Evolutionary conservation across 2,329 filamentous ascomycete genomes (phyloP).

Genomic region (Basipetospora chlamydospora): DNA sequence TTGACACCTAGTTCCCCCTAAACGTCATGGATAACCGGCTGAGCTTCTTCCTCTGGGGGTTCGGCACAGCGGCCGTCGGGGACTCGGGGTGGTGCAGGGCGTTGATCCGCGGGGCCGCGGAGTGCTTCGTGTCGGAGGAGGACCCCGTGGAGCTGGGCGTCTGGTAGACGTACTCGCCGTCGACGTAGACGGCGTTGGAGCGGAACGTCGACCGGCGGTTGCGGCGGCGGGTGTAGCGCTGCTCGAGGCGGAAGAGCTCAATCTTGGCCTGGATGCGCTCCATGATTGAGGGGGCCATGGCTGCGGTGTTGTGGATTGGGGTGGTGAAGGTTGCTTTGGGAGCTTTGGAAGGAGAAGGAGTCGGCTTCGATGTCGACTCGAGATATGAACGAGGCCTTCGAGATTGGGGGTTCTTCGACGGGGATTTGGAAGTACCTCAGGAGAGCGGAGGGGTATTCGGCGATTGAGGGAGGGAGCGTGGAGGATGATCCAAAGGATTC

Average conservation of each 20-base stretch:
- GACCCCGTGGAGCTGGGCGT: constrained; percentile 44
- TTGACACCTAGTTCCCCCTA: not conserved
- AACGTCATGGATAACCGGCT: constrained; percentile 4
- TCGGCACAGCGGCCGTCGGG: constrained; percentile 13
- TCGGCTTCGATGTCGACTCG: too few species aligned
- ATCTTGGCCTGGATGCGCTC: constrained; percentile 53
- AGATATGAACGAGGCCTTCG: too few species aligned
- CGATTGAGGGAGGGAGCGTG: too few species aligned
- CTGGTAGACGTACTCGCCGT: constrained; percentile 87
- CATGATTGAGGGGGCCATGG: constrained; percentile 37
- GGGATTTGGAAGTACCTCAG: too few species aligned
- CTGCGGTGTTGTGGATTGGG: constrained; percentile 14
- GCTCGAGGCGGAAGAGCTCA: constrained; percentile 88
- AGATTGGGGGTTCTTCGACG: too few species aligned
- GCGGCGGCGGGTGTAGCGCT: constrained; percentile 84
- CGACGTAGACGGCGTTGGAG: constrained; percentile 80
- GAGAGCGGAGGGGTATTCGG: too few species aligned
- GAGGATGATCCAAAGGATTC: too few species aligned
- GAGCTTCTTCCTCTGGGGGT: constrained; percentile 2
- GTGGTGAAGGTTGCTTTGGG: too few species aligned
- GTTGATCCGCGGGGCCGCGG: constrained; percentile 19
- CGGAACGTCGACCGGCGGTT: constrained; percentile 76
- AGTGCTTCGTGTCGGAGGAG: constrained; percentile 26
- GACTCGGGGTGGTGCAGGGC: constrained; percentile 22
- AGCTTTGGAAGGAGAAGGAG: too few species aligned